Conservation (phyloP, 2,329 filamentous ascomycete species). For the Aspergillus floridensis region DNA sequence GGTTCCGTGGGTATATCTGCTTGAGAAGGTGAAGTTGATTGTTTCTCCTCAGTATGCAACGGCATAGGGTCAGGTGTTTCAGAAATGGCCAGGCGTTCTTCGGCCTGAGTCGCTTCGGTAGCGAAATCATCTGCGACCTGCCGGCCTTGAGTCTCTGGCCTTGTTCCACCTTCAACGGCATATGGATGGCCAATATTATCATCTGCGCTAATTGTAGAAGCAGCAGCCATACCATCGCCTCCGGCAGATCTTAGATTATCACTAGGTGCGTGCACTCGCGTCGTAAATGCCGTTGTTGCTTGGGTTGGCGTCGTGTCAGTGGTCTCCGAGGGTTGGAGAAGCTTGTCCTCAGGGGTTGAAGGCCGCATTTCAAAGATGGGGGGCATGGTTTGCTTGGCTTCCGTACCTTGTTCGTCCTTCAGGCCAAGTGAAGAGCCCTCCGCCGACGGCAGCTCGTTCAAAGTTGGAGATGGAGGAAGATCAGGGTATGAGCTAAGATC, state of each 20-base stretch:
- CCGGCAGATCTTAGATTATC: slow-evolving; percentile 10
- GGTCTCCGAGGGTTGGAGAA: slow-evolving; percentile 13
- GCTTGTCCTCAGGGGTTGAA: slow-evolving; percentile 18
- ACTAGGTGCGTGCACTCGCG: not conserved
- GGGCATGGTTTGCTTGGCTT: slow-evolving; percentile 18
- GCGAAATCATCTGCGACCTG: too few relatives aligned
- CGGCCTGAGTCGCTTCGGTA: too few relatives aligned
- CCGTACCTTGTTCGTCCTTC: slow-evolving; percentile 22
- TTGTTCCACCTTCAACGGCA: too few relatives aligned
- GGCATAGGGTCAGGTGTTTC: not conserved
- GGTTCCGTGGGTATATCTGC: slow-evolving; percentile 9
- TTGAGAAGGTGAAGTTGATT: not conserved
- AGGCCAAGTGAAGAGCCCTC: slow-evolving; percentile 30
- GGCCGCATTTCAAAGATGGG: slow-evolving; percentile 17
- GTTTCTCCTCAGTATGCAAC: slow-evolving; percentile 3
- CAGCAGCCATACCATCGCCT: slow-evolving; percentile 26
- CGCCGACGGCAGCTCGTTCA: slow-evolving; percentile 29
- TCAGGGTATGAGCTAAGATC: slow-evolving; percentile 32
- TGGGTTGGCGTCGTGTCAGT: slow-evolving; percentile 14
- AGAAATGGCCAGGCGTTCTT: too few relatives aligned
- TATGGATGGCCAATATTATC: not conserved
- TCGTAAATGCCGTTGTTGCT: not conserved
- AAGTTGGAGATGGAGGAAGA: slow-evolving; percentile 23
- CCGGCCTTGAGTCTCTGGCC: too few relatives aligned
- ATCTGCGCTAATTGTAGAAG: slow-evolving; percentile 14